Evolutionary conservation across 1,139 yeast genomes (phyloP), one percentile per base, ranked within the genome.

Genomic region (Pichia sp.): DNA sequence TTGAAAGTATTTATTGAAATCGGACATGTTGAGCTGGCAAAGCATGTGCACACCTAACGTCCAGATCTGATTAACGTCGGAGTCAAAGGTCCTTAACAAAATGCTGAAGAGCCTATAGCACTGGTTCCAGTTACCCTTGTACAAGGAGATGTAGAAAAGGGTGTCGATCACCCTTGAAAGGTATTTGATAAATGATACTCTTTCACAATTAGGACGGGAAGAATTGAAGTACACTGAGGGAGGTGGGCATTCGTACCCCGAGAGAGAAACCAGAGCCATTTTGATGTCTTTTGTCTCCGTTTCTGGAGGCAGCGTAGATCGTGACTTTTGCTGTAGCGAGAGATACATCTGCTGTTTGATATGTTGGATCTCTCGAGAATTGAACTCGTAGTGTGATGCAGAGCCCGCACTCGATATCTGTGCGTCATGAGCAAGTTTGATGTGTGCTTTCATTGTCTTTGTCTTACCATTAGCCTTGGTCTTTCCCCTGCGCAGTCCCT

Each of bases 31-130:
- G 40, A 66, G 45, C 32, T 64, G 55, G 23, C 58, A 56, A 23
- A 79, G 59, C 8, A 79, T 73, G 50, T 75, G 77, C 3, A 81
- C 68, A 0, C 87, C 89, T 1, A 82, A 49, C 0, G 85, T 79
- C 89, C 90, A 84, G 8, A 84, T 66, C 1, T 77, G 69, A 56
- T 82, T 70, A 2, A 83, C 64, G 64, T 84, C 87, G 5, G 80
- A 73, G 1, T 67, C 67, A 1, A 79, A 79, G 1, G 79, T 64
- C 52, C 85, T 65, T 1, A 82, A 66, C 40, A 85, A 61, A 2
- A 79, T 55, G 23, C 80, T 67, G 60, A 81, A 81, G n/a, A 80
- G 68, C 54, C 74, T 74, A 61, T 80, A 81, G 0, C 87, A 85
- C 15, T 71, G 51, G 8, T 66, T 62, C 88, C 88, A 85, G n/a